phyloP scores from a whole-genome alignment of 768 basidiomycete genomes.

The Termitomyces sp. region DNA sequence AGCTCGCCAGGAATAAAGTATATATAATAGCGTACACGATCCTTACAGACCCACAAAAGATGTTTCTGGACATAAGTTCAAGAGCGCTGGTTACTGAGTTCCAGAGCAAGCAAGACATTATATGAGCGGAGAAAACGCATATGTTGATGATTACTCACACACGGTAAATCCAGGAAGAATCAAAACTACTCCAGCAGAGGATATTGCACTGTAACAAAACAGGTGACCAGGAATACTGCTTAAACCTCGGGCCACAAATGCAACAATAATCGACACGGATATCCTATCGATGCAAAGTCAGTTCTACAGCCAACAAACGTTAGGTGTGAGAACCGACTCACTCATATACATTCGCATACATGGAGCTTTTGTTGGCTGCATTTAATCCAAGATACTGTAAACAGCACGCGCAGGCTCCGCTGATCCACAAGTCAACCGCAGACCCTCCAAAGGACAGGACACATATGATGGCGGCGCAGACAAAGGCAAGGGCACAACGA shows the following conservation, averaged over 20 bases:
- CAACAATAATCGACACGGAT: constrained; percentile 79
- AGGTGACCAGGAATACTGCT: constrained; percentile 69
- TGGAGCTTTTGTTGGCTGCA: constrained; percentile 79
- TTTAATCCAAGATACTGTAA: constrained; percentile 80
- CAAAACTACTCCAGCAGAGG: constrained; percentile 86
- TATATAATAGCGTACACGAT: constrained; percentile 87
- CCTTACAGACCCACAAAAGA: constrained; percentile 78
- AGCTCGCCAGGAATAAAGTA: constrained; percentile 68
- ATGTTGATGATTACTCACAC: constrained; percentile 41
- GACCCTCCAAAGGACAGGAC: constrained; percentile 81
- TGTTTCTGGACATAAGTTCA: constrained; percentile 77
- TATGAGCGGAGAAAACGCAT: neutral
- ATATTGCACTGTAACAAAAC: constrained; percentile 90
- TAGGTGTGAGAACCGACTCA: constrained; percentile 35
- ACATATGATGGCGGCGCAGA: constrained; percentile 78
- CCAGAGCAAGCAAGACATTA: neutral
- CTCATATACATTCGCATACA: constrained; percentile 97
- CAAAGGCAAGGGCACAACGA: constrained; percentile 73
- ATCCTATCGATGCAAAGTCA: constrained; percentile 45
- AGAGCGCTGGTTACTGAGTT: constrained; percentile 70
- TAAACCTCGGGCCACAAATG: constrained; percentile 76
- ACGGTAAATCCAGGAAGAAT: constrained; percentile 88
- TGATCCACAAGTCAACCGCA: constrained; percentile 79
- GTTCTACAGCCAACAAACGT: neutral
- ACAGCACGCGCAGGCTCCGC: constrained; percentile 62